Conservation (phyloP, 2,329 filamentous ascomycete genomes). For the Myriosclerotinia duriaeana region DNA sequence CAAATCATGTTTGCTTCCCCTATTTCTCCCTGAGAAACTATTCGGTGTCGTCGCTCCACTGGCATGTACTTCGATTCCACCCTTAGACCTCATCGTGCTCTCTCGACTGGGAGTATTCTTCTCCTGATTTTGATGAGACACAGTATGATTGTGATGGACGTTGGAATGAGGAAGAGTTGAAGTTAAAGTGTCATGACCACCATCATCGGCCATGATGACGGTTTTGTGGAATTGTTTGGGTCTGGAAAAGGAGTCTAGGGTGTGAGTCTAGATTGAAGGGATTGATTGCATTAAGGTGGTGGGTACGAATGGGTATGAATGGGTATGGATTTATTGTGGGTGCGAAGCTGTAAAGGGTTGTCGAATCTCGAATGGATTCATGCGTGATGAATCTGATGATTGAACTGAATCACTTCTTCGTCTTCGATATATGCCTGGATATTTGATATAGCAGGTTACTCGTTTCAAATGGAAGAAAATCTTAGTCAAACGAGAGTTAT, state of each 20-base stretch:
- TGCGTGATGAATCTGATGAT: not conserved
- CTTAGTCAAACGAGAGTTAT: conserved; percentile 7
- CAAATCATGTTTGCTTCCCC: conserved; percentile 20
- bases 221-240: conserved; percentile 4
- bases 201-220: conserved; percentile 18
- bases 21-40: conserved; percentile 17
- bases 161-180: conserved; percentile 19
- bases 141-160: not conserved
- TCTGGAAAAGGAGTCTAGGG: not conserved
- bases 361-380: not conserved
- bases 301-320: not conserved
- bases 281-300: not conserved
- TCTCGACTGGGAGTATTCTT: conserved; percentile 7
- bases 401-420: conserved; percentile 5
- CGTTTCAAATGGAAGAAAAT: not conserved
- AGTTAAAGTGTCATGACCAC: not conserved
- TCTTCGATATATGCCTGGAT: conserved; percentile 3
- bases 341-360: not conserved
- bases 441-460: not conserved
- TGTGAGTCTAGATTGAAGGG: conserved; percentile 6
- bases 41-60: conserved; percentile 20
- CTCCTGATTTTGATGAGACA: not conserved
- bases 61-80: conserved; percentile 6
- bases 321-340: conserved; percentile 3
- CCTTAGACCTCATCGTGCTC: conserved; percentile 21